These are phyloP conservation scores for Sequoia sempervirens DNA, from an alignment of 75 land plant genomes.

Conservation along the genomic window DNA sequence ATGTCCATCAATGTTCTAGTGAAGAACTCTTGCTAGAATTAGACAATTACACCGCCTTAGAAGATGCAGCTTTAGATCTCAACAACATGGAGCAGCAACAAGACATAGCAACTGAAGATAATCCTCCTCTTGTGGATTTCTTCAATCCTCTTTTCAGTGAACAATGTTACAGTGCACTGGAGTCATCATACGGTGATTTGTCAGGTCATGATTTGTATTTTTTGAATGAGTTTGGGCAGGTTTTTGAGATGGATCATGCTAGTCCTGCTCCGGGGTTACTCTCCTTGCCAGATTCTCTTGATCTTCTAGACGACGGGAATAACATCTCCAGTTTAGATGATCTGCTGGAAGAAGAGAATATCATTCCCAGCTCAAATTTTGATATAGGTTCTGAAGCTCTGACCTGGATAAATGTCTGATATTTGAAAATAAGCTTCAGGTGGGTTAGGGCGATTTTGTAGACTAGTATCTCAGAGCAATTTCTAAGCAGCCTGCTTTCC, in stretches of 20 bases:
- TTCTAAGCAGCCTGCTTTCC: background rate
- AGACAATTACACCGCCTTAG: background rate
- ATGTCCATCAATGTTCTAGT: background rate
- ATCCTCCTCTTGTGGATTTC: background rate
- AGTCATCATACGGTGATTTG: background rate
- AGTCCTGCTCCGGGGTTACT: background rate
- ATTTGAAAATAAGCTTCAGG: background rate
- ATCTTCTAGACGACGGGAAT: background rate
- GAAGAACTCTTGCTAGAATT: background rate
- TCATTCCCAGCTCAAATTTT: background rate
- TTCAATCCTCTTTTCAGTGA: background rate
- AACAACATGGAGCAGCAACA: background rate
- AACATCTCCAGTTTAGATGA: background rate
- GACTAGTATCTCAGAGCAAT: background rate
- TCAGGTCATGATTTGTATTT: constrained; percentile 1
- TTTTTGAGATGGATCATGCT: constrained; percentile 2
- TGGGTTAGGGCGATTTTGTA: background rate
- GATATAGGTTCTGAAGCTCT: constrained; percentile 5
- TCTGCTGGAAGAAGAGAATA: background rate
- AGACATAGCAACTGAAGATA: background rate
- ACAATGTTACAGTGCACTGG: constrained; percentile 1
- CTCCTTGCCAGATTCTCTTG: constrained; percentile 6
- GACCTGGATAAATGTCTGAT: constrained; percentile 1
- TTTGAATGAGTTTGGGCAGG: constrained; percentile 12
- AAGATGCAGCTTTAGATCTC: background rate